These are phyloP conservation scores for Talaromyces liani DNA, from an alignment of 495 filamentous ascomycete genomes.

Conservation along the genomic window DNA sequence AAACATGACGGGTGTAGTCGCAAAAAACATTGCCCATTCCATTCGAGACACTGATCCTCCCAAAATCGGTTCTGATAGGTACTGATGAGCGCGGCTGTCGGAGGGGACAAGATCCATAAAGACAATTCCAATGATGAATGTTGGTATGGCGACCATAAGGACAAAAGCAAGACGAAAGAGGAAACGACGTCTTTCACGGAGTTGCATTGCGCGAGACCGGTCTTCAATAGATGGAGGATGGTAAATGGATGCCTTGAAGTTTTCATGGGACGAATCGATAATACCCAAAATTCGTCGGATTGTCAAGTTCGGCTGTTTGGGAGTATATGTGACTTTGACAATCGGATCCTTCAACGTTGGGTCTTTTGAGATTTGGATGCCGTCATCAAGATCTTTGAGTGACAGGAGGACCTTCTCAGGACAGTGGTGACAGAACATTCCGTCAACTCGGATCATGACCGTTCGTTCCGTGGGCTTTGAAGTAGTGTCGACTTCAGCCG, in stretches of 20 bases:
- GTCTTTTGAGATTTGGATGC: slow-evolving; percentile 38
- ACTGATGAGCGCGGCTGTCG: slow-evolving; percentile 46
- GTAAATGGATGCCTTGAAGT: slow-evolving; percentile 61
- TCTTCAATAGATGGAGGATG: slow-evolving; percentile 84
- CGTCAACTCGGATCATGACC: slow-evolving; percentile 61
- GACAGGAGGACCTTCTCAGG: slow-evolving; percentile 51
- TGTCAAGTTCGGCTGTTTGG: slow-evolving; percentile 62
- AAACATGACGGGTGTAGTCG: slow-evolving; percentile 87
- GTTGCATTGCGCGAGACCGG: slow-evolving; percentile 63
- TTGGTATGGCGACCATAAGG: slow-evolving; percentile 70
- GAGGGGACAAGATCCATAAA: slow-evolving; percentile 75
- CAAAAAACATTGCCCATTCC: slow-evolving; percentile 77
- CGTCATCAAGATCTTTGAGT: slow-evolving; percentile 42
- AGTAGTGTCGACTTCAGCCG: slow-evolving; percentile 11
- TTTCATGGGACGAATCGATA: slow-evolving; percentile 56
- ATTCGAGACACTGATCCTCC: slow-evolving; percentile 65
- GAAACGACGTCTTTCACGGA: slow-evolving; percentile 53
- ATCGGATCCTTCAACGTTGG: slow-evolving; percentile 53
- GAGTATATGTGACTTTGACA: slow-evolving; percentile 62
- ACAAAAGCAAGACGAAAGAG: slow-evolving; percentile 61
- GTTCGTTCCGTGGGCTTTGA: slow-evolving; percentile 37
- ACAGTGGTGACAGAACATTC: slow-evolving; percentile 86
- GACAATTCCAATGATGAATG: slow-evolving; percentile 83
- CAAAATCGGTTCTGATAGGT: slow-evolving; percentile 64
- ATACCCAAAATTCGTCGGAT: slow-evolving; percentile 64